phyloP scores from a whole-genome alignment of 1,284 basidiomycete species.

The Chiua sp. region DNA sequence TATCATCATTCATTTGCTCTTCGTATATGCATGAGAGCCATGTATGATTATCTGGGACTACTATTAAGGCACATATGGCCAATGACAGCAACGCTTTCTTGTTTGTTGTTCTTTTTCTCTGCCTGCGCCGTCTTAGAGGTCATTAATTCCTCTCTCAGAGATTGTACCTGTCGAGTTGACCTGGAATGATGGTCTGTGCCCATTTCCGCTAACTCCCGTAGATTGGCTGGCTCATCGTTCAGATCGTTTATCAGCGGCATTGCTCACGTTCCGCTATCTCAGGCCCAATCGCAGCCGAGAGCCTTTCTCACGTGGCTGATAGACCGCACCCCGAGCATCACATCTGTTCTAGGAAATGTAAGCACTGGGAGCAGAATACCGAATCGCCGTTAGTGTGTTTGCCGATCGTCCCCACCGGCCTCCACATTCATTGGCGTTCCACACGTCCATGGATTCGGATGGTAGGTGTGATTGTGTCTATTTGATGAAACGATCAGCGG shows the following conservation, averaged over 20 bases:
- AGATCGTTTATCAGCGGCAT: background rate
- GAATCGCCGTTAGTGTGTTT: background rate
- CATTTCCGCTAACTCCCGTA: background rate
- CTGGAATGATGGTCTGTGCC: background rate
- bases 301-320: background rate
- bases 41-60: background rate
- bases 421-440: no score
- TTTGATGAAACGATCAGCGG: no score
- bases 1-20: background rate
- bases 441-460: background rate
- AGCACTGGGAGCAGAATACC: no score
- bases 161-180: background rate
- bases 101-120: background rate
- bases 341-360: background rate
- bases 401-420: background rate
- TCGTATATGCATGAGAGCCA: no score
- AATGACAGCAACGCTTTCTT: background rate
- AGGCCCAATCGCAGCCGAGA: background rate
- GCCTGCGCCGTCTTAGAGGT: background rate
- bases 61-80: background rate
- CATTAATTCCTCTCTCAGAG: background rate
- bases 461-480: no score
- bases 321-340: background rate
- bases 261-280: background rate
- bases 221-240: background rate